phyloP scores from a whole-genome alignment of 176 grass and related monocot genomes.

The Urochloa ruziziensis region DNA sequence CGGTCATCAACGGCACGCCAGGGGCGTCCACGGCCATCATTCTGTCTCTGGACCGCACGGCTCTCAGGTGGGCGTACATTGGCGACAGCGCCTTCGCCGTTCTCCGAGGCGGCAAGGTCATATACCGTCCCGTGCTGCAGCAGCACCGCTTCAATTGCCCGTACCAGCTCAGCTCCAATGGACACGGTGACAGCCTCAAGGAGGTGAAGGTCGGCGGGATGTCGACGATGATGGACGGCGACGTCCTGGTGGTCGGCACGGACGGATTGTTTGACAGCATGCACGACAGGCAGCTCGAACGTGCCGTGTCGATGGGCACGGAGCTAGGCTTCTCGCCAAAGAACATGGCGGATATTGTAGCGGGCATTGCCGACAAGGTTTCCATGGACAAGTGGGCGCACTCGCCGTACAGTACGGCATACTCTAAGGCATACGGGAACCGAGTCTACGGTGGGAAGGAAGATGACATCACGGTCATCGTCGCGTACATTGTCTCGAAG shows the following conservation, averaged over 20 bases:
- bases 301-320: background rate
- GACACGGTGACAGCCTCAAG: no score
- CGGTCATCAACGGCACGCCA: no score
- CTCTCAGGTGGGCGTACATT: constrained; percentile 21
- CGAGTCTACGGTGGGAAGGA: background rate
- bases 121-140: background rate
- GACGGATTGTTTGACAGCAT: background rate
- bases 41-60: background rate
- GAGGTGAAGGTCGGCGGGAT: background rate
- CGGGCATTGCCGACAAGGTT: background rate
- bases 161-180: background rate
- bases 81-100: constrained; percentile 2
- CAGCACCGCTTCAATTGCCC: background rate
- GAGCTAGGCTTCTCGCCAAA: background rate
- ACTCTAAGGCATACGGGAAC: background rate
- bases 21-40: background rate
- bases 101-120: background rate
- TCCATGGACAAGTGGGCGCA: background rate
- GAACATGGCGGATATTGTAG: background rate
- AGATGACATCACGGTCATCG: background rate
- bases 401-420: background rate
- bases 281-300: background rate
- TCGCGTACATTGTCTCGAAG: background rate
- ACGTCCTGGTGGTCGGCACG: background rate
- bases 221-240: background rate